Conservation (phyloP, 306 rosid species). For the Cajanus cajan region DNA sequence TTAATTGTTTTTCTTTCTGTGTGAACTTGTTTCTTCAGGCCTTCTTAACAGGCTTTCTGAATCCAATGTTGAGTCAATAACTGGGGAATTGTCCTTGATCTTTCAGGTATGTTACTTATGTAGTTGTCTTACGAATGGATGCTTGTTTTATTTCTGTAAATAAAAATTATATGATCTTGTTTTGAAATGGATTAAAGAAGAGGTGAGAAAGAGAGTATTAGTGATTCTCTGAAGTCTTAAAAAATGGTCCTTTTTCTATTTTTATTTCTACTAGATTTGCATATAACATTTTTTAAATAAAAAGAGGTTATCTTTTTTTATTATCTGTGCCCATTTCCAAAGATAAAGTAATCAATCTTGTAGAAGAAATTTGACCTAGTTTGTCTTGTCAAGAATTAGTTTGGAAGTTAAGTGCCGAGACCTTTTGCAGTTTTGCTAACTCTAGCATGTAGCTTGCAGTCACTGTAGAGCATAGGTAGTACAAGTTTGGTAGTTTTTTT, state of each 20-base stretch:
- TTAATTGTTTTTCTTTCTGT: not conserved
- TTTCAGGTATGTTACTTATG: conserved; percentile 42
- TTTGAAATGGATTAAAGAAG: conserved; percentile 11
- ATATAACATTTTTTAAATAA: not conserved
- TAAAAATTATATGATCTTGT: not conserved
- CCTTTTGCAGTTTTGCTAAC: conserved; percentile 5
- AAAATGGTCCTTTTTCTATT: too few species aligned
- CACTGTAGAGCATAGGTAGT: not conserved
- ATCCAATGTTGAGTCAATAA: conserved; percentile 71
- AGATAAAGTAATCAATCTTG: not conserved
- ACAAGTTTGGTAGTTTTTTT: not conserved
- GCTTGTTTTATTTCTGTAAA: not conserved
- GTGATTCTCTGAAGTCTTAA: not conserved
- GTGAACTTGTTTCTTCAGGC: conserved; percentile 45
- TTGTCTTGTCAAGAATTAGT: conserved; percentile 2
- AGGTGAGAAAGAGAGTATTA: not conserved
- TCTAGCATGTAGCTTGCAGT: not conserved
- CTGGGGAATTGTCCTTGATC: conserved; percentile 60
- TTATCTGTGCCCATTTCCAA: not conserved
- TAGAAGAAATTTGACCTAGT: conserved; percentile 2
- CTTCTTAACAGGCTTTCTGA: conserved; percentile 71
- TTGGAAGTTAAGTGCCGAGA: not conserved
- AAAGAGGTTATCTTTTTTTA: not conserved
- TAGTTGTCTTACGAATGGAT: not conserved
- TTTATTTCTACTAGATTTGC: not conserved